Base-by-base conservation (phyloP, 2,329 filamentous ascomycete species). In the Coniochaeta sp. region DNA sequence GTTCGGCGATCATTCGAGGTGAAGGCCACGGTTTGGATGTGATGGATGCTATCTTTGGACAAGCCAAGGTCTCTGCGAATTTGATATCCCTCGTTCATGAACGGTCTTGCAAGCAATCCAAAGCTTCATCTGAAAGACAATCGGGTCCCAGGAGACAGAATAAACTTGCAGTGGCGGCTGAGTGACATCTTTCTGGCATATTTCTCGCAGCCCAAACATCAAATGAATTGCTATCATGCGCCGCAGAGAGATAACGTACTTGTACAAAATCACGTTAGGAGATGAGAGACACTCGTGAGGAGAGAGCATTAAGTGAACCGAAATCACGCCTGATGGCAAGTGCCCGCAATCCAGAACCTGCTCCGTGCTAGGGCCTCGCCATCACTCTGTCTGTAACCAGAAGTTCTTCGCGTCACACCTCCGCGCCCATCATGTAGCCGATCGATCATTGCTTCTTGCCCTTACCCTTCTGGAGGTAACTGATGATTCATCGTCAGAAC, bases 401-500 rank as follows among this genome's bases (percentile, higher is more conserved):
- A 31, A 52, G 6, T 28, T 17, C 8, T 31, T 17, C 26, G 6
- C 24, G 47, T 26, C 7, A 52, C 47, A 28, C 26, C 36, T 57
- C n/a, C 19, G 6, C 34, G 24, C 14, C 54, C 22, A 14, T 3
- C n/a, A 6, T 22, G 19, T 26, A 38, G 34, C 22, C 19, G 17
- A 8, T 38, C 34, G 19, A 28, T 16, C 60, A 72, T 67, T 68
- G 60, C 62, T 69, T 70, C 66, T 73, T 71, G 47, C 47, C 47
- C 65, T 70, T 72, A 58, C 68, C 66, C 69, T 73, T 73, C 67
- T 71, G 69, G 54, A 73, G 68, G 65, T 72, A 74, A 55, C 72
- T 74, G 58, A n/a, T 3, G 56, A 9, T 14, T 6, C 17, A 24
- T 22, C 6, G 58, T 67, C 47, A 67, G 65, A n/a, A n/a, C 57